A percentile compares a stretch with the other conserved stretches of the same genome.
Conservation (phyloP, 2,329 filamentous ascomycete genomes). For the Beauveria sp. region DNA sequence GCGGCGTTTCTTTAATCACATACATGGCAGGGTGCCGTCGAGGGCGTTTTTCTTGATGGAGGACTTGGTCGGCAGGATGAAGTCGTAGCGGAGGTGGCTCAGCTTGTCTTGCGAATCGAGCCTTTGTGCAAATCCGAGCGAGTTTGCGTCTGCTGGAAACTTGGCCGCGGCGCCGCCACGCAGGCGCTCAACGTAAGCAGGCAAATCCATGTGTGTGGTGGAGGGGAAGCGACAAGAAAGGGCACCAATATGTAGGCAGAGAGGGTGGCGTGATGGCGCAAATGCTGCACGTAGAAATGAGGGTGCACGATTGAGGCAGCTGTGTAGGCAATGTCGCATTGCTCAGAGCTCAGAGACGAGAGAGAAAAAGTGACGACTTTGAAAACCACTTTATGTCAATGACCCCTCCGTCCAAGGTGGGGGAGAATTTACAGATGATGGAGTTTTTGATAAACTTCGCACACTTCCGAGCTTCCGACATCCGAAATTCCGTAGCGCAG, state of each 20-base stretch:
- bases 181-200: slow-evolving; percentile 30
- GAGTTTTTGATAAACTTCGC: background rate
- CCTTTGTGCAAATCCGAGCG: slow-evolving; percentile 38
- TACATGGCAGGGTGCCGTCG: slow-evolving; percentile 35
- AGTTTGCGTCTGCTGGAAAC: slow-evolving; percentile 42
- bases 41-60: slow-evolving; percentile 61
- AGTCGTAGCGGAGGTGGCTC: slow-evolving; percentile 57
- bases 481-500: slow-evolving; percentile 3
- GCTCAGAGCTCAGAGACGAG: background rate
- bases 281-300: background rate
- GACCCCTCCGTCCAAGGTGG: slow-evolving; percentile 19
- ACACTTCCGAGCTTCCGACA: slow-evolving; percentile 2
- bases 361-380: background rate
- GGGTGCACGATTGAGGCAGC: background rate
- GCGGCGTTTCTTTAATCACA: background rate
- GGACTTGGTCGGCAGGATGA: slow-evolving; percentile 66
- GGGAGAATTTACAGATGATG: background rate
- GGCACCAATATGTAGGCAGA: background rate
- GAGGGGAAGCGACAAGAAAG: background rate
- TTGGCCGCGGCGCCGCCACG: slow-evolving; percentile 32
- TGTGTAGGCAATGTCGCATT: background rate
- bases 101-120: slow-evolving; percentile 58
- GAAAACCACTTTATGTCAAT: slow-evolving; percentile 11
- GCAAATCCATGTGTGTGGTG: slow-evolving; percentile 29
- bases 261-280: background rate